A percentile compares a stretch with the other conserved stretches of the same genome.
Conservation (phyloP, 2,329 filamentous ascomycete species). For the Macrophomina tecta region DNA sequence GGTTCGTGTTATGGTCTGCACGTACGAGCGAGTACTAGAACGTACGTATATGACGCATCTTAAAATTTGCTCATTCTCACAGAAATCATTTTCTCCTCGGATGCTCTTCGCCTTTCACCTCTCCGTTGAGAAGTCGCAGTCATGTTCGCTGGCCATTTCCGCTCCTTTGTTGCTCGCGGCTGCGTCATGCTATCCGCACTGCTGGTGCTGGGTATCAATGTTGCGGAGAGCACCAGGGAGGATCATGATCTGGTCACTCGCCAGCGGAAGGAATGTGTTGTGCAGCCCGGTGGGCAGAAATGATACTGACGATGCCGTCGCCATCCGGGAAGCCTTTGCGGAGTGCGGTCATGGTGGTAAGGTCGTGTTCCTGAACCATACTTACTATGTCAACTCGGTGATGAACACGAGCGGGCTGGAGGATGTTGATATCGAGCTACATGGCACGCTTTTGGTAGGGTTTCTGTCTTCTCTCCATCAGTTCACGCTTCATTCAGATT, state of each 20-base stretch:
- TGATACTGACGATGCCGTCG: constrained; percentile 55
- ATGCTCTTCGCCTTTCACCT: too few relatives aligned
- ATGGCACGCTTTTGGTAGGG: constrained; percentile 54
- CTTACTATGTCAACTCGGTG: constrained; percentile 56
- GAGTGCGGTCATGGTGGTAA: constrained; percentile 57
- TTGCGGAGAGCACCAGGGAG: not conserved
- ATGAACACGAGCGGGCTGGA: constrained; percentile 57
- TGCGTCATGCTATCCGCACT: constrained; percentile 1
- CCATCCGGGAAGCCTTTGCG: constrained; percentile 58
- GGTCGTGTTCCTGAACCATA: constrained; percentile 57
- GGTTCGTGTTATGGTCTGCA: not conserved
- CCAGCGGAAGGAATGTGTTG: constrained; percentile 11
- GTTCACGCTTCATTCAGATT: too few relatives aligned
- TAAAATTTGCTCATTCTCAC: too few relatives aligned
- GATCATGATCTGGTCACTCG: not conserved
- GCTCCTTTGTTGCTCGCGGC: not conserved
- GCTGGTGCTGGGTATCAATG: not conserved
- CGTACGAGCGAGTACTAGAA: not conserved
- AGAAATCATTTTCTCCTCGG: too few relatives aligned
- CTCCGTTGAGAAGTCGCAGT: not conserved
- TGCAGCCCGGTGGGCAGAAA: constrained; percentile 14
- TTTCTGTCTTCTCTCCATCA: too few relatives aligned
- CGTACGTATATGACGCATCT: not conserved
- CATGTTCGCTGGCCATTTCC: not conserved
- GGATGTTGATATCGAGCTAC: constrained; percentile 56